These are phyloP conservation scores for Hypholoma fasciculare DNA, from an alignment of 768 basidiomycete species.

Conservation along the genomic window DNA sequence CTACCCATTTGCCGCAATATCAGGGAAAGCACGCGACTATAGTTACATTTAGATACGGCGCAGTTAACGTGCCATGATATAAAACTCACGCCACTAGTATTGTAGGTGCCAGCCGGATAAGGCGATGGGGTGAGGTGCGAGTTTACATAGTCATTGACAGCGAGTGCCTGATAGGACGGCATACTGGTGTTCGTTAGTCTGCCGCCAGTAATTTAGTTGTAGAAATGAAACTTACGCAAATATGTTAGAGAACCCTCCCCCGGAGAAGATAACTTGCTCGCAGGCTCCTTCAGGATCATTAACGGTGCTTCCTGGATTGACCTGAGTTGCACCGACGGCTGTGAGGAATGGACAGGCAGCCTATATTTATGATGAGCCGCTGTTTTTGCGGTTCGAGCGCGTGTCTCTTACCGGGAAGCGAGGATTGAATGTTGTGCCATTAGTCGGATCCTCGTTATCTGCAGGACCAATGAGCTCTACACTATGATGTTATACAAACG, in stretches of 20 bases:
- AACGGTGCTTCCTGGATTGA: slow-evolving; percentile 43
- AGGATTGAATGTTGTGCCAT: slow-evolving; percentile 24
- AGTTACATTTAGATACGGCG: neutral
- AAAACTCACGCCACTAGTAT: slow-evolving; percentile 38
- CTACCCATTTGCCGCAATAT: slow-evolving; percentile 49
- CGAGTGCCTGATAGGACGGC: slow-evolving; percentile 44
- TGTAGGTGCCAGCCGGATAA: slow-evolving; percentile 41
- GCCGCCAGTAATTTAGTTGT: neutral
- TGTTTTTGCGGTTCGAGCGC: no score
- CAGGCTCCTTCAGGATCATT: slow-evolving; percentile 46
- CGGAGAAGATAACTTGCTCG: slow-evolving; percentile 43
- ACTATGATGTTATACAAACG: neutral
- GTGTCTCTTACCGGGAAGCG: slow-evolving; percentile 20
- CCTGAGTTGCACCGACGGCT: slow-evolving; percentile 51
- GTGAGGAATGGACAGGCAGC: slow-evolving; percentile 50
- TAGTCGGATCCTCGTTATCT: slow-evolving; percentile 21
- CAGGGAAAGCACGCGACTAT: slow-evolving; percentile 50
- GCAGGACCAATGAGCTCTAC: neutral
- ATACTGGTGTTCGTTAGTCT: slow-evolving; percentile 24
- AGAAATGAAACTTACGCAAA: slow-evolving; percentile 28
- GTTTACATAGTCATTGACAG: slow-evolving; percentile 39
- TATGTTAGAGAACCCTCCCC: slow-evolving; percentile 52
- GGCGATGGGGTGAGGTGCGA: slow-evolving; percentile 32
- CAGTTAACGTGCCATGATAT: no score
- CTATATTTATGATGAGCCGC: slow-evolving; percentile 14